Conservation (phyloP, 306 rosid genomes). For the Coriaria nepalensis region DNA sequence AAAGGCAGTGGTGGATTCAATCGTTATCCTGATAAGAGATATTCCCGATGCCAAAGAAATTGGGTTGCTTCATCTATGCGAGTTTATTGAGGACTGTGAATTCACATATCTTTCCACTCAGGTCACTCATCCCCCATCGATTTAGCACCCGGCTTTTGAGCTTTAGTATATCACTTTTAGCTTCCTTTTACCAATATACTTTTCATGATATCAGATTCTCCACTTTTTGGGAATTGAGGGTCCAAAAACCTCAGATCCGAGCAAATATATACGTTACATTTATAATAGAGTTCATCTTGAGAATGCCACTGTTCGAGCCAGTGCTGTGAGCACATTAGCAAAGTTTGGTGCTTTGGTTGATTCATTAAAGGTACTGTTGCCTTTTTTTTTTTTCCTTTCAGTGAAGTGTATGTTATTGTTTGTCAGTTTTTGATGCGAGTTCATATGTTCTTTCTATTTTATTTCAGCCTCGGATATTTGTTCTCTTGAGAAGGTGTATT, state of each 20-base stretch:
- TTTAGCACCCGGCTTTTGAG: constrained; percentile 9
- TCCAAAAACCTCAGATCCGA: constrained; percentile 91
- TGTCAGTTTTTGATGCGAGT: constrained; percentile 12
- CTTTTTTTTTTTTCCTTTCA: background rate
- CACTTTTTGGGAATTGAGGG: constrained; percentile 98
- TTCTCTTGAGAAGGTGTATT: constrained; percentile 77
- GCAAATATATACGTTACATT: constrained; percentile 87
- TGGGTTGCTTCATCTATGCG: constrained; percentile 97
- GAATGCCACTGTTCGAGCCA: constrained; percentile 92
- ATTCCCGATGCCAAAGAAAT: constrained; percentile 93
- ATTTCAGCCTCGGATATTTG: constrained; percentile 80
- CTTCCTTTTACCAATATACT: constrained; percentile 2
- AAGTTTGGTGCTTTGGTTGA: constrained; percentile 93
- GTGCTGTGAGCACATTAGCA: constrained; percentile 97
- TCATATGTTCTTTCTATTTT: constrained; percentile 13
- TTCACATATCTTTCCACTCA: constrained; percentile 97
- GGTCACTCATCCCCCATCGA: constrained; percentile 32
- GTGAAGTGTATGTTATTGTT: background rate
- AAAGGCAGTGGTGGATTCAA: constrained; percentile 95
- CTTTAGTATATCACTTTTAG: constrained; percentile 1
- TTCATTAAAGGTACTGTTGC: constrained; percentile 55
- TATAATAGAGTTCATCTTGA: constrained; percentile 97
- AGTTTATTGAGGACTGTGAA: constrained; percentile 98
- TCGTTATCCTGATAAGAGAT: constrained; percentile 92
- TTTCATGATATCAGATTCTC: constrained; percentile 44